Evolutionary conservation across 2,329 filamentous ascomycete genomes (phyloP).

Genomic region (Neocucurbitaria cava): DNA sequence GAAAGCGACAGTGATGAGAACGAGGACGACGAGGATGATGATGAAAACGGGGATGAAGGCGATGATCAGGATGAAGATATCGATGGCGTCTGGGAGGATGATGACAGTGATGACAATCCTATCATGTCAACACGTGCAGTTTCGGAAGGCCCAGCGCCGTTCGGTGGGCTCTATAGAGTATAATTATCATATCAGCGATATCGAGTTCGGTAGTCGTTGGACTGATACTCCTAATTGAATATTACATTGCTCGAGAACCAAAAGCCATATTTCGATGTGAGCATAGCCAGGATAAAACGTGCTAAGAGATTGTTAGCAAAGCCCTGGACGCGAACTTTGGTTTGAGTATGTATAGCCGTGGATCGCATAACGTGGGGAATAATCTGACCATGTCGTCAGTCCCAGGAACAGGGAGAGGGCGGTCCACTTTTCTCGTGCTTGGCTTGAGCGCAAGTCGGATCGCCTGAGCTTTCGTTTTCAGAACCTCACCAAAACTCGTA

Average conservation of each 20-base stretch:
- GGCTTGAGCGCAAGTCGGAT: constrained; percentile 29
- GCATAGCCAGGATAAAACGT: not conserved
- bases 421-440: constrained; percentile 29
- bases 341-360: too few relatives aligned
- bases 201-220: too few relatives aligned
- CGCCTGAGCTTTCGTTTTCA: constrained; percentile 32
- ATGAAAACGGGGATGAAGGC: constrained; percentile 19
- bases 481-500: constrained; percentile 29
- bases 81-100: constrained; percentile 22
- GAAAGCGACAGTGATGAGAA: constrained; percentile 26
- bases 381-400: constrained; percentile 10
- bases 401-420: constrained; percentile 12
- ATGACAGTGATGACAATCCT: constrained; percentile 24
- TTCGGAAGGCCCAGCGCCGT: constrained; percentile 29
- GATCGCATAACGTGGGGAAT: not conserved
- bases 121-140: constrained; percentile 15
- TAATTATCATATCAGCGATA: not conserved
- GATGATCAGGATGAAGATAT: constrained; percentile 21
- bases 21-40: constrained; percentile 24
- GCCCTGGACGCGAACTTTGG: not conserved
- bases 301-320: not conserved
- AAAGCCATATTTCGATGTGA: not conserved
- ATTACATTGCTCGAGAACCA: not conserved
- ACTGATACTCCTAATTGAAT: not conserved
- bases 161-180: constrained; percentile 32